phyloP scores from a whole-genome alignment of 2,329 filamentous ascomycete species.

The Cladosporium halotolerans region DNA sequence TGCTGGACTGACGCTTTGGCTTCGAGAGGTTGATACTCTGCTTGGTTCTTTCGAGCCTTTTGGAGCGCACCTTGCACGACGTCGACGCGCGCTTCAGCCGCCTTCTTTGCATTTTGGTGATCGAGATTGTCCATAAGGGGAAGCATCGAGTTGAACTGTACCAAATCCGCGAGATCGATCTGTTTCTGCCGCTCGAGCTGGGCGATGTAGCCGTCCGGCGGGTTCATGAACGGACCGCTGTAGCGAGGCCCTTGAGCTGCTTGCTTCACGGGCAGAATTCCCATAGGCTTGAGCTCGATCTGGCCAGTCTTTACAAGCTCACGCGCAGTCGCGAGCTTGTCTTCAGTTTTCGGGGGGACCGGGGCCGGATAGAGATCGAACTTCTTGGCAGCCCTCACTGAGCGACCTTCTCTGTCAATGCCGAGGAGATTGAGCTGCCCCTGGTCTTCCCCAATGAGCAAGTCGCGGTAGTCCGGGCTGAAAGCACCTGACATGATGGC shows the following conservation, averaged over 20 bases:
- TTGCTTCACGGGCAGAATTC: conserved; percentile 39
- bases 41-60: not conserved
- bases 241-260: conserved; percentile 42
- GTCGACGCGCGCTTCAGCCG: too few relatives aligned
- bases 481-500: conserved; percentile 55
- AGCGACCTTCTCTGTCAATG: conserved; percentile 31
- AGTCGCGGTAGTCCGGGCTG: conserved; percentile 48
- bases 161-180: not conserved
- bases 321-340: conserved; percentile 2
- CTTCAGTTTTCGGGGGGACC: not conserved
- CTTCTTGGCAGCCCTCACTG: conserved; percentile 12
- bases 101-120: too few relatives aligned
- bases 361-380: conserved; percentile 22
- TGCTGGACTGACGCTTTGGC: not conserved
- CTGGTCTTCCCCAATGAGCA: conserved; percentile 53
- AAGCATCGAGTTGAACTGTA: too few relatives aligned
- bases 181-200: not conserved
- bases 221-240: conserved; percentile 30
- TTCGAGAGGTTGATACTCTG: not conserved
- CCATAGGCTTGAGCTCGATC: conserved; percentile 34
- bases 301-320: conserved; percentile 28
- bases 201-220: conserved; percentile 8
- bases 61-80: not conserved
- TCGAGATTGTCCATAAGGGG: too few relatives aligned
- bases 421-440: conserved; percentile 50